phyloP scores from a whole-genome alignment of 208 protist genomes.

The Trypanosoma melophagium region DNA sequence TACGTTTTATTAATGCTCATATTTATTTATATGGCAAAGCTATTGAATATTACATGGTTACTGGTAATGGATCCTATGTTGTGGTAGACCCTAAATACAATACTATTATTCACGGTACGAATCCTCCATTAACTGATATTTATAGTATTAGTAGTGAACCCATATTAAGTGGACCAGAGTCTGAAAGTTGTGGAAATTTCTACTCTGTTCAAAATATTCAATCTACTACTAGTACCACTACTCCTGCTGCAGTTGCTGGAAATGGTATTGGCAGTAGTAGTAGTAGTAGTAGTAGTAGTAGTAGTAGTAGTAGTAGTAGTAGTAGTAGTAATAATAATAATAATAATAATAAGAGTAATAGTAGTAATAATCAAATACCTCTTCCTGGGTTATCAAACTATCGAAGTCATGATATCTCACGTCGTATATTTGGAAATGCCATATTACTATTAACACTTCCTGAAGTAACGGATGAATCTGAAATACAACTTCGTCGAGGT shows the following conservation, averaged over 20 bases:
- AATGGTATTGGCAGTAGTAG: background rate
- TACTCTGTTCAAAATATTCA: no score
- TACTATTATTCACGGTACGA: slow-evolving; percentile 14
- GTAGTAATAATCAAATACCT: background rate
- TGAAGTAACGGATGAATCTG: background rate
- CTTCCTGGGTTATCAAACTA: no score
- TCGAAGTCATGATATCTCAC: slow-evolving; percentile 2
- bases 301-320: background rate
- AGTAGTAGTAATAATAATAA: background rate
- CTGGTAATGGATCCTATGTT: slow-evolving; percentile 74
- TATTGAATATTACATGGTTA: slow-evolving; percentile 53
- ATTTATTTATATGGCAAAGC: slow-evolving; percentile 50
- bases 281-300: background rate
- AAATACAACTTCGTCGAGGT: background rate
- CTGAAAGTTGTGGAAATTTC: background rate
- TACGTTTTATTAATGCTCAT: slow-evolving; percentile 60
- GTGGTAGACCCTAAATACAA: slow-evolving; percentile 43
- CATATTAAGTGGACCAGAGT: background rate
- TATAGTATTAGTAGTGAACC: background rate
- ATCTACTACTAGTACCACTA: no score
- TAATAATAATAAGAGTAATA: background rate
- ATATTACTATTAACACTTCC: slow-evolving; percentile 23
- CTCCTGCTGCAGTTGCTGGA: background rate
- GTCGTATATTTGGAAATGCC: slow-evolving; percentile 12
- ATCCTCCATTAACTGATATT: background rate